These are phyloP conservation scores for Aphanocladium album DNA, from an alignment of 2,329 filamentous ascomycete species.

Conservation along the genomic window DNA sequence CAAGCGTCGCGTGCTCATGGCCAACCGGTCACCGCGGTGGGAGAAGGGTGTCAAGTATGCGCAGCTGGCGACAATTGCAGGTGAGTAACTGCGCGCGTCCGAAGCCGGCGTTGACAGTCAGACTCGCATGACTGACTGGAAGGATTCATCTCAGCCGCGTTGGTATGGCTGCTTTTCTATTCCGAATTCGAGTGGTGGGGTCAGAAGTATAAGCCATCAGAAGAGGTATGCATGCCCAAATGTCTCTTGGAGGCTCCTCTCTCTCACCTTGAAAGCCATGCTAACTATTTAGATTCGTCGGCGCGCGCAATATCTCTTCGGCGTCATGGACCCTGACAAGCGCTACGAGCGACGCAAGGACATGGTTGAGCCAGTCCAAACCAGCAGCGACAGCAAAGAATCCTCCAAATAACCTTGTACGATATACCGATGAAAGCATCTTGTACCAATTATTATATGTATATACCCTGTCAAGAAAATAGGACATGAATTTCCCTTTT, in stretches of 20 bases:
- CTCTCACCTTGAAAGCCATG: neutral
- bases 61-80: constrained; percentile 55
- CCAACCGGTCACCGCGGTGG: constrained; percentile 58
- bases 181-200: constrained; percentile 42
- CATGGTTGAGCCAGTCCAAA: constrained; percentile 26
- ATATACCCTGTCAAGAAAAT: constrained; percentile 10
- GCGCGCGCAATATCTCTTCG: constrained; percentile 35
- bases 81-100: constrained; percentile 36
- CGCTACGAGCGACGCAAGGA: constrained; percentile 37
- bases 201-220: constrained; percentile 36
- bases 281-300: constrained; percentile 28
- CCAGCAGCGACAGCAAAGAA: constrained; percentile 21
- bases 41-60: constrained; percentile 59
- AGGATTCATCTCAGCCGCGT: constrained; percentile 23
- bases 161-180: constrained; percentile 37
- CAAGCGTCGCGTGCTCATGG: constrained; percentile 61
- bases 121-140: constrained; percentile 12
- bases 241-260: neutral
- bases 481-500: neutral
- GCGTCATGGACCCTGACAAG: constrained; percentile 36
- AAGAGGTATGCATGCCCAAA: constrained; percentile 29
- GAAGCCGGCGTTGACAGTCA: neutral
- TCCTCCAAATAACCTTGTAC: constrained; percentile 23
- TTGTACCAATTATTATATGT: constrained; percentile 23
- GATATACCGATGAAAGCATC: constrained; percentile 21